phyloP scores from a whole-genome alignment of 257 asterid species.

The Rubia yunnanensis region DNA sequence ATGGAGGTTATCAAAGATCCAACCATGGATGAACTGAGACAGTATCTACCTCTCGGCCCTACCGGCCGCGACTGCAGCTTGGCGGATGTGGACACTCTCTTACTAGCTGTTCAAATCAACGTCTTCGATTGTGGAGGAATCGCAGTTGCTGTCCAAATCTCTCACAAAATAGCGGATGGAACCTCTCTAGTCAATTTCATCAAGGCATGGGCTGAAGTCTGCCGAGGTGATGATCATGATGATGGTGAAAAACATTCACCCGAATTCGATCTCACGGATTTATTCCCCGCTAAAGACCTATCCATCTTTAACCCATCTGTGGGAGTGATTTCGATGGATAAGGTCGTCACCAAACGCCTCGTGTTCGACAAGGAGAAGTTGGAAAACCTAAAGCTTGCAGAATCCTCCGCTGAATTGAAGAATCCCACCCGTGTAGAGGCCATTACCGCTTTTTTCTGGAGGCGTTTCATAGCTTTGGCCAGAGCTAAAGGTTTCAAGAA shows the following conservation, averaged over 20 bases:
- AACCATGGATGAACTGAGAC: background rate
- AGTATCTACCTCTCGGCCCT: background rate
- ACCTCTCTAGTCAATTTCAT: conserved; percentile 24
- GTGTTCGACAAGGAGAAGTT: conserved; percentile 30
- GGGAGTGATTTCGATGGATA: conserved; percentile 6
- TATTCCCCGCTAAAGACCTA: conserved; percentile 24
- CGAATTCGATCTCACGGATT: conserved; percentile 9
- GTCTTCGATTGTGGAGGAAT: conserved; percentile 30
- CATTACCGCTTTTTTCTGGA: conserved; percentile 35
- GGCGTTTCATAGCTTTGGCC: conserved; percentile 8
- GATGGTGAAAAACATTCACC: background rate
- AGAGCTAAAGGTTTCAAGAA: background rate
- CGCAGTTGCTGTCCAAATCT: conserved; percentile 23
- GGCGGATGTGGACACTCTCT: background rate
- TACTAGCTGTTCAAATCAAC: conserved; percentile 27
- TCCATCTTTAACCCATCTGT: conserved; percentile 8
- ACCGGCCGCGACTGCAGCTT: background rate
- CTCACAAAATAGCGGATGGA: conserved; percentile 30
- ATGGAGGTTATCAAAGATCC: too few species aligned
- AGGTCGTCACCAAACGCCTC: conserved; percentile 16
- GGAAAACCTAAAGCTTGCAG: conserved; percentile 13
- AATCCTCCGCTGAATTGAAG: conserved; percentile 1
- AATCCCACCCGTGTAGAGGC: conserved; percentile 45
- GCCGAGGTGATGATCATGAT: background rate
- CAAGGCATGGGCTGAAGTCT: conserved; percentile 29